A percentile compares a stretch with the other conserved stretches of the same genome.
These are phyloP conservation scores for Cyclostephanos tholiformis DNA, from an alignment of 108 stramenopile genomes.

Conservation along the genomic window DNA sequence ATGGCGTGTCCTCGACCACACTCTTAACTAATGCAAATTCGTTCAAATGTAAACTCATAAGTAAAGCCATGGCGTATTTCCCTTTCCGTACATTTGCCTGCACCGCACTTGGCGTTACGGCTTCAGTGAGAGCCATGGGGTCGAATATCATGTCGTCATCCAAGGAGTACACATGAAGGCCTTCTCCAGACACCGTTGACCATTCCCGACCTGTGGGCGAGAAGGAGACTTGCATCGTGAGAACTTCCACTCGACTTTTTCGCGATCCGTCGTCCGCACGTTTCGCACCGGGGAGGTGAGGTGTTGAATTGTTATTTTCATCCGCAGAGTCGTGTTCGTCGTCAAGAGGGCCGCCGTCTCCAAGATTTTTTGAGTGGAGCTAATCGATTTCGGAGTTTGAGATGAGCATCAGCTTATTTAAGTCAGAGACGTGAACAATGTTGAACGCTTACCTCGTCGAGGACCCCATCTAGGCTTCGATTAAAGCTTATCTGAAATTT, in stretches of 20 bases:
- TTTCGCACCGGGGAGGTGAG: slow-evolving; percentile 81
- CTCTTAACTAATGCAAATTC: slow-evolving; percentile 75
- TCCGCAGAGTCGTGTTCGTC: slow-evolving; percentile 81
- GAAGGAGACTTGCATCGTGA: slow-evolving; percentile 82
- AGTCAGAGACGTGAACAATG: background rate
- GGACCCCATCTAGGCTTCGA: slow-evolving; percentile 87
- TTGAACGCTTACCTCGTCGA: slow-evolving; percentile 78
- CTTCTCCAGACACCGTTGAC: slow-evolving; percentile 89
- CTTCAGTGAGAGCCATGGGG: slow-evolving; percentile 87
- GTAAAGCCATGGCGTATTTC: slow-evolving; percentile 71
- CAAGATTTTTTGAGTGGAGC: slow-evolving; percentile 85
- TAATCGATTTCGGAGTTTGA: slow-evolving; percentile 17
- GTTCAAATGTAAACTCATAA: slow-evolving; percentile 87
- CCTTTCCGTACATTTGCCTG: slow-evolving; percentile 60
- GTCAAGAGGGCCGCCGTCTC: slow-evolving; percentile 79
- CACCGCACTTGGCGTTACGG: slow-evolving; percentile 82
- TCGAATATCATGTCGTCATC: slow-evolving; percentile 94
- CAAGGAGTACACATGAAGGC: slow-evolving; percentile 87
- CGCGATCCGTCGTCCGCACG: slow-evolving; percentile 89
- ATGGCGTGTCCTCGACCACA: slow-evolving; percentile 84
- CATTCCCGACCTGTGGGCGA: slow-evolving; percentile 89
- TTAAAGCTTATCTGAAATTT: slow-evolving; percentile 99
- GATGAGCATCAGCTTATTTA: background rate
- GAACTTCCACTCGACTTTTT: slow-evolving; percentile 82
- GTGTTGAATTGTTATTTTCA: slow-evolving; percentile 63